Conservation (phyloP, 345 rosid species). For the Murraya paniculata region DNA sequence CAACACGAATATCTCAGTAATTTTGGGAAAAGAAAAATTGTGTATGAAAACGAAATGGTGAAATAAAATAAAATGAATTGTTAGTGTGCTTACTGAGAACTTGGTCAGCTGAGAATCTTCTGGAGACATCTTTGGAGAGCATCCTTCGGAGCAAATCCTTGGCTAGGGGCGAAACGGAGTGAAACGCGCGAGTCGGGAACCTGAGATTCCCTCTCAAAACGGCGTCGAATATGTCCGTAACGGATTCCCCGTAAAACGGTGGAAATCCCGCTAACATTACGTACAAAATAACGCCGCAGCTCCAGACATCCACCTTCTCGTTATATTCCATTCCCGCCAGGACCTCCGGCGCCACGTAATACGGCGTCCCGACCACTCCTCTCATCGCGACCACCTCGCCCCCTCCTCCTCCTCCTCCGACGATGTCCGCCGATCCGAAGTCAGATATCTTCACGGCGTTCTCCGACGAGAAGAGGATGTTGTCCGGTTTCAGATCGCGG, state of each 20-base stretch:
- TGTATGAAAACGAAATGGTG: no score
- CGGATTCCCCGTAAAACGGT: conserved; percentile 55
- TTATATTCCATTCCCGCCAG: conserved; percentile 47
- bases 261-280: conserved; percentile 59
- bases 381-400: conserved; percentile 12
- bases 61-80: background rate
- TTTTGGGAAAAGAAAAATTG: no score
- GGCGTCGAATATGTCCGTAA: conserved; percentile 50
- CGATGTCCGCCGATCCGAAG: conserved; percentile 31
- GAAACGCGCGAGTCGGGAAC: conserved; percentile 45
- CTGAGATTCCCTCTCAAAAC: conserved; percentile 54
- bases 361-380: conserved; percentile 68
- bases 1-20: no score
- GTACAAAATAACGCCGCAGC: conserved; percentile 57
- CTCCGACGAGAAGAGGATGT: conserved; percentile 41
- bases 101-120: conserved; percentile 58
- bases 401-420: background rate
- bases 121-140: conserved; percentile 55
- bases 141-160: conserved; percentile 58
- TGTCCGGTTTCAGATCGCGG: conserved; percentile 66
- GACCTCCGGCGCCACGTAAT: conserved; percentile 69
- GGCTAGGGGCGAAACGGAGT: conserved; percentile 36
- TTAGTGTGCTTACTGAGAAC: conserved; percentile 41
- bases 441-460: conserved; percentile 24
- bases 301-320: conserved; percentile 68